Evolutionary conservation across 1,139 yeast species (phyloP), one percentile per base, ranked within the genome.

Genomic region (Trichomonascaceae sp.): DNA sequence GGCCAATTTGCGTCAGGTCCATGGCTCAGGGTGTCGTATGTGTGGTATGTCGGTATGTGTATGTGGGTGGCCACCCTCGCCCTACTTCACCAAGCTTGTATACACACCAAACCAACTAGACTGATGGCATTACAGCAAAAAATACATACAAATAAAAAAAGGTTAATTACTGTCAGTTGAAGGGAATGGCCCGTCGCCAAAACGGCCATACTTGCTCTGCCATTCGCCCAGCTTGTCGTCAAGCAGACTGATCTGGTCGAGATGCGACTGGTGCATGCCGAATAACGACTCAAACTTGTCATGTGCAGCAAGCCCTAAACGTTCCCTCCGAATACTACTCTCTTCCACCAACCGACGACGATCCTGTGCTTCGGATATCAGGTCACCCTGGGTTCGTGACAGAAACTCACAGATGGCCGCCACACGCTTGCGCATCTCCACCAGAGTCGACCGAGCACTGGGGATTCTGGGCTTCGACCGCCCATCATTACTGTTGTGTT

Each of bases 351-450:
- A 54, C 42, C 64, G 66, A 28, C 62, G 59, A 45, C 80, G 71
- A 38, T 67, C 66, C 6, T 65, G 60, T 43, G 75, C 74, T 48
- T 85, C 95, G 34, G 70, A 72, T 29, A 75, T 76, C 41, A 85
- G 60, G 50, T 89, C 96, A 38, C 74, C 56, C 52, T 84, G 93
- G 2, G 93, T 78, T 32, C 94, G 65, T 5, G 84, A 84, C 20
- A 87, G 67, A 67, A 87, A 89, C 58, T 89, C 97, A 47, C 87
- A 62, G 14, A 89, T 85, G 3, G 95, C 93, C 4, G 87, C 80
- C 1, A 85, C 81, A 37, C 98, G 67, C 50, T 84, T 76, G 36
- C 87, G 72, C 75, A 87, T 74, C 52, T 87, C 98, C 44, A 71
- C 69, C 39, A 85, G 59, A 2, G 85, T 69, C 2, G 82, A 71